A percentile compares a stretch with the other conserved stretches of the same genome.
These are phyloP conservation scores for Ustilago sp. DNA, from an alignment of 1,284 basidiomycete species.

Conservation along the genomic window DNA sequence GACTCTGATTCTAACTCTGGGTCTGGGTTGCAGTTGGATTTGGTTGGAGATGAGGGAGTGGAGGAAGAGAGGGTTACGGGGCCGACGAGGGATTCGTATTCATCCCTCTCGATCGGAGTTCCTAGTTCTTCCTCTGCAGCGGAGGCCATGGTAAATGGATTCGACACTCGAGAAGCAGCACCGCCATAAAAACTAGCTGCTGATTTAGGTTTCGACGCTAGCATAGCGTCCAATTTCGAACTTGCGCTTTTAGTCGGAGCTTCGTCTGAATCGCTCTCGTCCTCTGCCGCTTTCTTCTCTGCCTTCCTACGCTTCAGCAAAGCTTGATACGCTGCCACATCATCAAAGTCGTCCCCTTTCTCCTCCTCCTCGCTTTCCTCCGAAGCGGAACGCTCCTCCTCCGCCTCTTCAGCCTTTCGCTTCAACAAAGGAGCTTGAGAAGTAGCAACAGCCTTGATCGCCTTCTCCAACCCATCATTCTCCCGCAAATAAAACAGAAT, in stretches of 20 bases:
- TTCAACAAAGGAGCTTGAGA: neutral
- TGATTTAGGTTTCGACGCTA: constrained; percentile 41
- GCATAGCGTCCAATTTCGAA: constrained; percentile 28
- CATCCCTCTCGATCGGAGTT: constrained; percentile 32
- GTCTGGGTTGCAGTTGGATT: neutral
- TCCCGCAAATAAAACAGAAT: constrained; percentile 90
- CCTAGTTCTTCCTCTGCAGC: constrained; percentile 38
- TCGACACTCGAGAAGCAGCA: neutral
- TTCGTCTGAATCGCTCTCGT: constrained; percentile 2
- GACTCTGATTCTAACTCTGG: constrained; percentile 6
- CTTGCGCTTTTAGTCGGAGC: constrained; percentile 11
- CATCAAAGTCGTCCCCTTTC: constrained; percentile 14
- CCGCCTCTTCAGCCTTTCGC: constrained; percentile 26
- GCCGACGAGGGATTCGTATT: constrained; percentile 49
- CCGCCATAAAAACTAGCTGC: constrained; percentile 48
- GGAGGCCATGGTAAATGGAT: constrained; percentile 27
- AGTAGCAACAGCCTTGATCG: constrained; percentile 16
- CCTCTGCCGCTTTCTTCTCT: constrained; percentile 1
- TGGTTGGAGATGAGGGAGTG: neutral
- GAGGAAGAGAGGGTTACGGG: neutral
- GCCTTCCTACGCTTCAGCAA: constrained; percentile 27
- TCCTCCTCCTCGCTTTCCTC: constrained; percentile 4
- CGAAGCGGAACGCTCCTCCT: constrained; percentile 9
- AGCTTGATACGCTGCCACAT: constrained; percentile 23
- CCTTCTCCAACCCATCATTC: constrained; percentile 49